Evolutionary conservation across 1,139 yeast species (phyloP), one percentile per base, ranked within the genome.

Genomic region (Zygosaccharomyces sapae): DNA sequence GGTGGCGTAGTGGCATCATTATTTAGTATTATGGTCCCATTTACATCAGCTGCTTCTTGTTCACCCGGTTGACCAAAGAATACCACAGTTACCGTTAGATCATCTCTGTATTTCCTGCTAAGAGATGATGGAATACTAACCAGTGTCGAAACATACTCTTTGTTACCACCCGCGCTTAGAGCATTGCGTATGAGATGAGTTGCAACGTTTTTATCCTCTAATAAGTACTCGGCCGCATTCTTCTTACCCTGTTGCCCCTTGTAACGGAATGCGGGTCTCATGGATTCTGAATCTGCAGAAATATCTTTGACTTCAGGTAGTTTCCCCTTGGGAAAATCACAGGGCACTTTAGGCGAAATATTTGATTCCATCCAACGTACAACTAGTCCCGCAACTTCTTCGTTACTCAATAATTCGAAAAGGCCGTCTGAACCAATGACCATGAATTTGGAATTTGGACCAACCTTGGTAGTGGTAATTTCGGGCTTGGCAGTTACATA

Each of bases 401-500:
- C 96, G 65, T 90, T 90, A 16, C 94, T 79, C 49, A 92, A 75
- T 81, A 92, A 78, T 65, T 94, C 98, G 66, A 84, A 94, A 44
- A 92, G 73, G 0, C 98, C 99, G 68, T 92, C 99, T n/a, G 95
- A 83, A 0, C 94, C 98, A 79, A 94, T 74, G 18, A 94, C 96
- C 68, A 92, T 71, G 59, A 94, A 92, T 62, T 88, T 95, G 54
- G 89, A 82, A 56, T 81, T 79, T 0, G 92, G 86, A 46, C 75
- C 74, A 43, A 94, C 79, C 60, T 82, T 79, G 9, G 94, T 84
- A 2, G 95, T 83, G 7, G 96, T 85, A 30, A 92, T 76, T 25
- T 84, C 96, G 0, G 99, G 99, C 63, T 84, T 90, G 0, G 98
- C 97, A 1, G 98, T 92, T 31, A 92, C 97, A 66, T 92, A 92